phyloP scores from a whole-genome alignment of 1,284 basidiomycete species.

The Ganoderma multipileum region DNA sequence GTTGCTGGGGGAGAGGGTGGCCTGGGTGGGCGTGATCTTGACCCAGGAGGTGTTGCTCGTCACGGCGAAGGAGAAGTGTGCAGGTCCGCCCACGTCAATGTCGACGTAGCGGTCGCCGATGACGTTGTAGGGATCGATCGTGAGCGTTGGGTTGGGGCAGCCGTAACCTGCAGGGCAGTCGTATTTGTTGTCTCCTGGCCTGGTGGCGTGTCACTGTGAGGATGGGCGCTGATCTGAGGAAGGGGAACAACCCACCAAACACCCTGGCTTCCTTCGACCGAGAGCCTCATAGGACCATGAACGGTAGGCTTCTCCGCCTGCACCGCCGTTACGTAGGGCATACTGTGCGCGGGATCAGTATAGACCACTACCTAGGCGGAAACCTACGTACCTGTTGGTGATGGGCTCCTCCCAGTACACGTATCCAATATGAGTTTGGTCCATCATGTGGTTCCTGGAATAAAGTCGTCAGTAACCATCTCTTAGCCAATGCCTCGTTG shows the following conservation, averaged over 20 bases:
- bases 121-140: conserved; percentile 61
- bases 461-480: background rate
- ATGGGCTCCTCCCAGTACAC: conserved; percentile 77
- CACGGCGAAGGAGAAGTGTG: conserved; percentile 62
- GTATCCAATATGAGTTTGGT: conserved; percentile 71
- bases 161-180: conserved; percentile 58
- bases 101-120: conserved; percentile 63
- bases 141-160: conserved; percentile 58
- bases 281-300: conserved; percentile 68
- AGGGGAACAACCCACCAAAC: conserved; percentile 51
- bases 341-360: conserved; percentile 42
- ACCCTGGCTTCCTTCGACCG: conserved; percentile 62
- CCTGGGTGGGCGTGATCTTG: conserved; percentile 51
- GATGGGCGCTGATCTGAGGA: background rate
- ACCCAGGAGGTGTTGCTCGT: conserved; percentile 62
- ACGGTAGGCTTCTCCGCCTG: conserved; percentile 60
- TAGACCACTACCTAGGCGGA: background rate
- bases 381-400: conserved; percentile 56
- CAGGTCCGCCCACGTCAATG: conserved; percentile 65
- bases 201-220: conserved; percentile 31
- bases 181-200: conserved; percentile 67
- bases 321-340: conserved; percentile 63
- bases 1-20: conserved; percentile 54
- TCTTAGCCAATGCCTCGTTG: background rate
- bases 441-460: conserved; percentile 60